Percentiles rank a stretch among this genome's conserved stretches.
These are phyloP conservation scores for Pichia thaimueangensis DNA, from an alignment of 805 yeast genomes.

Conservation along the genomic window DNA sequence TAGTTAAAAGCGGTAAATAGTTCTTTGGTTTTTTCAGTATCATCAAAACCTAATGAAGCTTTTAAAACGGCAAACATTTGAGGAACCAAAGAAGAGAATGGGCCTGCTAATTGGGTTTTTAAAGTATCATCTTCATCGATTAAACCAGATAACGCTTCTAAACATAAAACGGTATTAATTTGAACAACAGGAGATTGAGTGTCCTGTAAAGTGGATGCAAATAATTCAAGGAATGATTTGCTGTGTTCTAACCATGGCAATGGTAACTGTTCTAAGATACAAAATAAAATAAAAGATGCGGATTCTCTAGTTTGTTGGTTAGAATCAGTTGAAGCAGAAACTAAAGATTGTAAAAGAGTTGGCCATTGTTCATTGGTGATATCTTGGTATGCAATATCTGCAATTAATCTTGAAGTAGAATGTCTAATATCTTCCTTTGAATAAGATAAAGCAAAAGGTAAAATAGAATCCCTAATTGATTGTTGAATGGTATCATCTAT, in stretches of 20 bases:
- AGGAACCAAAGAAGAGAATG: slow-evolving; percentile 67
- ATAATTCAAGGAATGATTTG: slow-evolving; percentile 63
- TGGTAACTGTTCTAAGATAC: slow-evolving; percentile 69
- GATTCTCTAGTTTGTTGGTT: slow-evolving; percentile 60
- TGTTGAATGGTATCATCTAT: slow-evolving; percentile 45
- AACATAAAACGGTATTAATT: slow-evolving; percentile 73
- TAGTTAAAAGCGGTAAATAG: slow-evolving; percentile 83
- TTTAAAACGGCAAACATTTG: slow-evolving; percentile 74
- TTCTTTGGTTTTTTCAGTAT: slow-evolving; percentile 62
- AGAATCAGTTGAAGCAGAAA: slow-evolving; percentile 53
- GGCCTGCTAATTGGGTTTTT: slow-evolving; percentile 33
- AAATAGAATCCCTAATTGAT: slow-evolving; percentile 60
- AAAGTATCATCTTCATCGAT: slow-evolving; percentile 55
- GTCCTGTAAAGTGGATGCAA: slow-evolving; percentile 58
- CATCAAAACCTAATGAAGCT: slow-evolving; percentile 64
- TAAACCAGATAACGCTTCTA: slow-evolving; percentile 62
- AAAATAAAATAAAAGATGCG: slow-evolving; percentile 71
- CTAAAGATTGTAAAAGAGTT: slow-evolving; percentile 63
- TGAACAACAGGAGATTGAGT: slow-evolving; percentile 65
- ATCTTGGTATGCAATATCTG: slow-evolving; percentile 78
- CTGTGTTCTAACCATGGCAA: slow-evolving; percentile 51
- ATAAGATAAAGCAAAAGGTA: slow-evolving; percentile 62
- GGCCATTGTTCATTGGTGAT: slow-evolving; percentile 65
- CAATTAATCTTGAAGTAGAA: slow-evolving; percentile 80
- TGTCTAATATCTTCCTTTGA: slow-evolving; percentile 68